phyloP scores from a whole-genome alignment of 352 stramenopile genomes.

The Globisporangium camurandrum region DNA sequence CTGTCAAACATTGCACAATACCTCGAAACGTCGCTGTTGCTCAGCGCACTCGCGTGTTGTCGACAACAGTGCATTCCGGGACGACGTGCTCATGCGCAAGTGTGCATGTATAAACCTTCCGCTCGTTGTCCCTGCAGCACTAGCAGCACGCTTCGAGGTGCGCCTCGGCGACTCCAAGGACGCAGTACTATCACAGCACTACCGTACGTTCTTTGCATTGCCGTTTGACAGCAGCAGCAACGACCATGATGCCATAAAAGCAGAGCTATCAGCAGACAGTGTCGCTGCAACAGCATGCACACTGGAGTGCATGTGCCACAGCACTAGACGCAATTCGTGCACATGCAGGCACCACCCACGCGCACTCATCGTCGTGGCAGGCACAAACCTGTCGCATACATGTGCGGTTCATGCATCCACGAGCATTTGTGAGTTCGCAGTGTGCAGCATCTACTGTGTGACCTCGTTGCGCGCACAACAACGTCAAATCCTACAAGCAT shows the following conservation, averaged over 20 bases:
- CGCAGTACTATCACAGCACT: conserved; percentile 1
- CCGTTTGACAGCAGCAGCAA: neutral
- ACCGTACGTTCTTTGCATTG: conserved; percentile 1
- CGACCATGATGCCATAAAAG: neutral
- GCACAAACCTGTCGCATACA: no score
- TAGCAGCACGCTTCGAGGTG: conserved; percentile 3
- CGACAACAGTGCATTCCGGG: conserved; percentile 7
- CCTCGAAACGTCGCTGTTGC: conserved; percentile 6
- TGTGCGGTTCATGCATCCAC: no score
- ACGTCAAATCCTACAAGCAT: no score
- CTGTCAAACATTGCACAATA: neutral
- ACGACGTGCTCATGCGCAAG: conserved; percentile 5
- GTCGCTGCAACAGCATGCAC: no score
- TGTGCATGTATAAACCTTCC: conserved; percentile 6
- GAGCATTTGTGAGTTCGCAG: no score
- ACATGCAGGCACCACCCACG: no score
- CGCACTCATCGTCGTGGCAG: no score
- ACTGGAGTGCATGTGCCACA: no score
- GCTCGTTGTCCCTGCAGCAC: neutral
- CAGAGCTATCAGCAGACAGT: neutral
- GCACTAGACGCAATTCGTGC: no score
- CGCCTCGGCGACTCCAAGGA: conserved; percentile 5
- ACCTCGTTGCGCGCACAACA: no score
- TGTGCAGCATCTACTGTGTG: no score
- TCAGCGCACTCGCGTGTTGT: conserved; percentile 2